Percentiles rank a stretch among this genome's conserved stretches.
phyloP scores from a whole-genome alignment of 73 alveolate genomes.

The Paramecium pentaurelia region DNA sequence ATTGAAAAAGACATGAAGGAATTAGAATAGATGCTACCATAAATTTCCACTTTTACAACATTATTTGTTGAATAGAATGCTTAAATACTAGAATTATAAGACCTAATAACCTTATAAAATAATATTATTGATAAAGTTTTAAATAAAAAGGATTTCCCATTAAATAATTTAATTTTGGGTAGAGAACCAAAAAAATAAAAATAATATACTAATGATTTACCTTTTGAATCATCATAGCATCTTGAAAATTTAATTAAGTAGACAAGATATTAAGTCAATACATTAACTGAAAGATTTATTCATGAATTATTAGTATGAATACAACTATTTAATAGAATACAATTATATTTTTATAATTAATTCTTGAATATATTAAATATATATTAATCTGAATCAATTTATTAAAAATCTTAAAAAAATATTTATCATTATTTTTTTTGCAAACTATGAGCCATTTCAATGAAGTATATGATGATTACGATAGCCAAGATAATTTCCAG shows the following conservation, averaged over 20 bases:
- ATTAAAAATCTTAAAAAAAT: too few species aligned
- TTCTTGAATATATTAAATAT: background rate
- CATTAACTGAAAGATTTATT: background rate
- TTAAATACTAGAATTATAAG: background rate
- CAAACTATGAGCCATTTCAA: background rate
- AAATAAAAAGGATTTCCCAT: background rate
- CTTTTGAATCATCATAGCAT: background rate
- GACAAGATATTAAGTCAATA: background rate
- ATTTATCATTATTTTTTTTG: too few species aligned
- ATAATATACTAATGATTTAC: background rate
- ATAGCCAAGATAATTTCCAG: background rate
- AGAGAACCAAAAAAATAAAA: background rate
- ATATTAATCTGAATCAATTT: background rate
- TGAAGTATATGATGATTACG: background rate
- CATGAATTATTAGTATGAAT: slow-evolving; percentile 13
- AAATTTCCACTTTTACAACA: background rate
- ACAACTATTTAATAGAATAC: background rate
- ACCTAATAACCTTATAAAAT: background rate
- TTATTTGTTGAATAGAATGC: background rate
- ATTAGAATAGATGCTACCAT: background rate
- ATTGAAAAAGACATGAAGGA: background rate
- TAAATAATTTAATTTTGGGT: background rate
- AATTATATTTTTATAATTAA: background rate
- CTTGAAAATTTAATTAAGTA: background rate
- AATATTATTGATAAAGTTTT: background rate